Evolutionary conservation across 257 asterid species (phyloP).

Genomic region (Voacanga thouarsii): DNA sequence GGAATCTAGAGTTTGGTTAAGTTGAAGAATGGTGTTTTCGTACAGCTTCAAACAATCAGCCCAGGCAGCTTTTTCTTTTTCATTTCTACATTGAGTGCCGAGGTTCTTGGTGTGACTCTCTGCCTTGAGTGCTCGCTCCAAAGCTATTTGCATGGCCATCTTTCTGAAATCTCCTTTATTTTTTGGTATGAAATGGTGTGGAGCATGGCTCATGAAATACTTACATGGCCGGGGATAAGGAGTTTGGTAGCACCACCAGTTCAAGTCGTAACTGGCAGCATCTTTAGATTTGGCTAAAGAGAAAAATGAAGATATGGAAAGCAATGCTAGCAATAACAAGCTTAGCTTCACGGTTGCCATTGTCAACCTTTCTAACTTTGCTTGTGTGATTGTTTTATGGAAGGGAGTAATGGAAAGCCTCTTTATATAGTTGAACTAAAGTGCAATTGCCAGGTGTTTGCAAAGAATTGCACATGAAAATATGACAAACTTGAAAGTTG

Average conservation of each 20-base stretch:
- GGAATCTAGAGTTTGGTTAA: slow-evolving; percentile 52
- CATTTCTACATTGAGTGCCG: slow-evolving; percentile 42
- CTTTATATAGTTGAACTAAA: slow-evolving; percentile 27
- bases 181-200: slow-evolving; percentile 24
- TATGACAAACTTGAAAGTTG: slow-evolving; percentile 33
- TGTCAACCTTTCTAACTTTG: neutral
- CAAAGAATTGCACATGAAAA: slow-evolving; percentile 19
- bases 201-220: slow-evolving; percentile 35
- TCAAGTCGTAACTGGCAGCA: slow-evolving; percentile 17
- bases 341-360: slow-evolving; percentile 23
- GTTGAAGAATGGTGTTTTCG: slow-evolving; percentile 40
- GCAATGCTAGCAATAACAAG: slow-evolving; percentile 14
- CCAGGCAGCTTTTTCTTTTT: slow-evolving; percentile 67
- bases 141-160: slow-evolving; percentile 39
- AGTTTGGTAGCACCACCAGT: slow-evolving; percentile 63
- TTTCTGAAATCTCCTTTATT: slow-evolving; percentile 46
- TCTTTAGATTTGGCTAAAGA: slow-evolving; percentile 8
- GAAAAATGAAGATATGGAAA: slow-evolving; percentile 26
- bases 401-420: slow-evolving; percentile 2
- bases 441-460: slow-evolving; percentile 24
- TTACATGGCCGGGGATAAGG: slow-evolving; percentile 71
- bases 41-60: slow-evolving; percentile 62
- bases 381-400: neutral
- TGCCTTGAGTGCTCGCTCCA: slow-evolving; percentile 46
- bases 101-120: slow-evolving; percentile 36